These are phyloP conservation scores for Xylariaceae sp. DNA, from an alignment of 2,329 filamentous ascomycete genomes.

Conservation along the genomic window DNA sequence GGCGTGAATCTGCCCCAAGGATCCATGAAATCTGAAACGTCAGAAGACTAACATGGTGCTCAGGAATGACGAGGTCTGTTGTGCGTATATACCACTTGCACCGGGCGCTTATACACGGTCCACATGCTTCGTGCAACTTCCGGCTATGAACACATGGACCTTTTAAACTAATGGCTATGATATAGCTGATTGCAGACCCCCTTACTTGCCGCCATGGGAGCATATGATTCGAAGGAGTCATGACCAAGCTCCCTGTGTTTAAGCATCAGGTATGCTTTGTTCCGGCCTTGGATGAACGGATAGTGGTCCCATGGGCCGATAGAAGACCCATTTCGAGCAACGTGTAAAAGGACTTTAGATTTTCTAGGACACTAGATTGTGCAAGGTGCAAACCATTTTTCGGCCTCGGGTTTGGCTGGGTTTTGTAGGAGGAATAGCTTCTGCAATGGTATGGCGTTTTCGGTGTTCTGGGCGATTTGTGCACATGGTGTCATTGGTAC, in stretches of 20 bases:
- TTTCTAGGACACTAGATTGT: conserved; percentile 4
- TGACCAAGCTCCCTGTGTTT: conserved; percentile 26
- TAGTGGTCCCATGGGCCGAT: background rate
- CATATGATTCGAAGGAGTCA: conserved; percentile 32
- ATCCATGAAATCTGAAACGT: background rate
- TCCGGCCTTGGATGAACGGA: background rate
- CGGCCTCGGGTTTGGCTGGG: background rate
- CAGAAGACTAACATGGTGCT: conserved; percentile 6
- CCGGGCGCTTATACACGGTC: background rate
- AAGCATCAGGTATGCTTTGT: conserved; percentile 2
- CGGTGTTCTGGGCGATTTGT: background rate
- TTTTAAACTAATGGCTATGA: background rate
- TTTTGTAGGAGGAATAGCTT: background rate
- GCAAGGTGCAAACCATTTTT: conserved; percentile 13
- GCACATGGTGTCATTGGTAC: too few species aligned
- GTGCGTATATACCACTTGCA: conserved; percentile 18
- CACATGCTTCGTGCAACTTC: background rate
- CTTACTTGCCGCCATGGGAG: conserved; percentile 31
- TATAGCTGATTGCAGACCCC: conserved; percentile 32
- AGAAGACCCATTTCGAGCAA: background rate
- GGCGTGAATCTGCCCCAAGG: background rate
- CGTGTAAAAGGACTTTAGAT: background rate
- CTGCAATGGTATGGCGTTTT: conserved; percentile 10
- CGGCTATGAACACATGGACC: background rate
- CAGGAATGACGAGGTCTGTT: conserved; percentile 32